Percentiles rank a stretch among this genome's conserved stretches.
Conservation (phyloP, 345 rosid genomes). For the Barbarea vulgaris region DNA sequence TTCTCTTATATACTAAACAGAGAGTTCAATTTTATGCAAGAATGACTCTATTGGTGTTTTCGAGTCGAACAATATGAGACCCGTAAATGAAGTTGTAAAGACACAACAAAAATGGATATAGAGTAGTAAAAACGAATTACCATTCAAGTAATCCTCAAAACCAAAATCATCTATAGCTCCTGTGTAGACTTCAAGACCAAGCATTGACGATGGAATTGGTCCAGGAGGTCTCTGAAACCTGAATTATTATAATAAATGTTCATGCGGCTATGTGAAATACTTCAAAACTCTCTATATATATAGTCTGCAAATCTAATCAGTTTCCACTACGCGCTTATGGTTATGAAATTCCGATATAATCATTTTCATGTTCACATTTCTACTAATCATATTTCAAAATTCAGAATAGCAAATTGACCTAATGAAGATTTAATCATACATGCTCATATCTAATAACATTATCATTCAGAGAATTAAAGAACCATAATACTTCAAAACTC, state of each 20-base stretch:
- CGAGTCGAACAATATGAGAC: not conserved
- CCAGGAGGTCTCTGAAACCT: constrained; percentile 93
- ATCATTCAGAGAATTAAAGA: not conserved
- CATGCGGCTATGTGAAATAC: too few species aligned
- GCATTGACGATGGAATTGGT: constrained; percentile 84
- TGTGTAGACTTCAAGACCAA: constrained; percentile 74
- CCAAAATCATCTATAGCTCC: constrained; percentile 82
- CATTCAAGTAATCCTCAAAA: constrained; percentile 82
- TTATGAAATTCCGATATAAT: not conserved
- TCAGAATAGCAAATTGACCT: not conserved
- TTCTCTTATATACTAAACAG: not conserved
- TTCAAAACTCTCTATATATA: not conserved
- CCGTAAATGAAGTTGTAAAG: not conserved
- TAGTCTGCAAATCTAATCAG: not conserved
- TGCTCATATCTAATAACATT: not conserved
- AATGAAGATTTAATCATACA: not conserved
- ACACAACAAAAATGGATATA: not conserved
- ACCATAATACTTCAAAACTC: too few species aligned
- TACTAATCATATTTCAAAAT: not conserved
- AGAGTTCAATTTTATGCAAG: not conserved
- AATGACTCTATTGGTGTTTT: not conserved
- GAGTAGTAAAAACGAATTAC: constrained; percentile 40
- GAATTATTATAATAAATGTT: too few species aligned
- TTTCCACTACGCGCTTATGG: not conserved
- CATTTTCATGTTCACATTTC: not conserved